Conservation (phyloP, 2,329 filamentous ascomycete genomes). For the Arachnomyces sp. region DNA sequence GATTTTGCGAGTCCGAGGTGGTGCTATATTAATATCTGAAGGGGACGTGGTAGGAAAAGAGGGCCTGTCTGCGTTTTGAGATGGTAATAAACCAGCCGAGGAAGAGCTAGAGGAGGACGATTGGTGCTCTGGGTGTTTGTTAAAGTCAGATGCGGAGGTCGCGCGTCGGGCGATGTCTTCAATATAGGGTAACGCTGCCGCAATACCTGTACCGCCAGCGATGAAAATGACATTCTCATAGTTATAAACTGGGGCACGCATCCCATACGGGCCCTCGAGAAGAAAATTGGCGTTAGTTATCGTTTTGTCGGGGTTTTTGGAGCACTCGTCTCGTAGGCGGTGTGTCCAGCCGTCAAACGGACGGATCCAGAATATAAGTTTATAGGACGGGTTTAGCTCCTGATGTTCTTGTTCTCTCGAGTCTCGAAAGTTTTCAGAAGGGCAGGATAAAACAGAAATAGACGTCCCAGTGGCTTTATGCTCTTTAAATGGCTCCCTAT, state of each 20-base stretch:
- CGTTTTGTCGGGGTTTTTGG: constrained; percentile 12
- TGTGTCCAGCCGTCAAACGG: constrained; percentile 42
- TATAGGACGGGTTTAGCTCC: constrained; percentile 12
- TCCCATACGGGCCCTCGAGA: constrained; percentile 43
- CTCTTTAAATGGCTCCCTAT: not conserved
- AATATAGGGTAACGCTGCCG: constrained; percentile 40
- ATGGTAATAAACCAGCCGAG: too few species aligned
- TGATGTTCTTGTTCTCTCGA: not conserved
- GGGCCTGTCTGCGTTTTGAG: too few species aligned
- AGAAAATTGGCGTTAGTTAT: constrained; percentile 26
- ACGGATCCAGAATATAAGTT: constrained; percentile 38
- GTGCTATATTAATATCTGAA: not conserved
- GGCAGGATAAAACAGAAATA: too few species aligned
- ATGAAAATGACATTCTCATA: constrained; percentile 46
- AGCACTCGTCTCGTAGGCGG: constrained; percentile 27
- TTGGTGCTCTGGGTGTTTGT: constrained; percentile 4
- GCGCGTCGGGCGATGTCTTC: constrained; percentile 15
- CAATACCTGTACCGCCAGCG: constrained; percentile 20
- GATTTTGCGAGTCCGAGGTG: constrained; percentile 11
- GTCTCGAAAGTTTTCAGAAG: constrained; percentile 3
- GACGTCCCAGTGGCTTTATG: not conserved
- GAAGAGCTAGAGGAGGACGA: not conserved
- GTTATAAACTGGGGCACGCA: constrained; percentile 27
- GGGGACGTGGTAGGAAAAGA: not conserved
- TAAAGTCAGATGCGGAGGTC: not conserved